Conservation (phyloP, 805 yeast genomes). For the Osmozyma mogii region DNA sequence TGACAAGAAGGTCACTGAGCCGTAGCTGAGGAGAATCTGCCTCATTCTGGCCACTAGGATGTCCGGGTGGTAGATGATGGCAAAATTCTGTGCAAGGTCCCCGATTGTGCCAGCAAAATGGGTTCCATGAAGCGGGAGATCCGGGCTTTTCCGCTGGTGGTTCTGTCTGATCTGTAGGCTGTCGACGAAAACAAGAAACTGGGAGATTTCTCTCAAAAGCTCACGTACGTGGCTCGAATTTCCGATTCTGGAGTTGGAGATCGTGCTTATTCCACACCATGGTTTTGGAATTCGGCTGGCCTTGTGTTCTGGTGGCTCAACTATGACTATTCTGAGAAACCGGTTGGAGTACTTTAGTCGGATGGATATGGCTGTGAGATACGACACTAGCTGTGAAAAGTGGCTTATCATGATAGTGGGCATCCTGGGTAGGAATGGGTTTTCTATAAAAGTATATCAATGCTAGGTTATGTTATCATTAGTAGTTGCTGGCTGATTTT, state of each 20-base stretch:
- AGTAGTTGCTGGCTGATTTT: too few species aligned
- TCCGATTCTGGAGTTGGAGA: slow-evolving; percentile 10
- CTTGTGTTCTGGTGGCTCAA: slow-evolving; percentile 5
- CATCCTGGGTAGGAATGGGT: slow-evolving; percentile 3
- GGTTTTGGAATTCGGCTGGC: slow-evolving; percentile 10
- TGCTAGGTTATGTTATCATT: too few species aligned
- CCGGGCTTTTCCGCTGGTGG: too few species aligned
- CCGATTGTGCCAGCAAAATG: too few species aligned
- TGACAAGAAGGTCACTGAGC: too few species aligned
- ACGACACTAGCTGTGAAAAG: slow-evolving; percentile 11
- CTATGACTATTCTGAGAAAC: slow-evolving; percentile 6
- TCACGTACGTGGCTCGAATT: too few species aligned
- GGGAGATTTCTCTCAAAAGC: too few species aligned
- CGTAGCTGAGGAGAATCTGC: slow-evolving; percentile 4
- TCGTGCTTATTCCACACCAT: slow-evolving; percentile 22
- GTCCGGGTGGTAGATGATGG: slow-evolving; percentile 8
- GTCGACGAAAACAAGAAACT: too few species aligned
- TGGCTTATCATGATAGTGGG: slow-evolving; percentile 13
- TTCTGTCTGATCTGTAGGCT: too few species aligned
- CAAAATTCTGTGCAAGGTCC: slow-evolving; percentile 1
- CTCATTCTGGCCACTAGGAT: slow-evolving; percentile 2
- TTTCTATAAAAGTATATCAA: too few species aligned
- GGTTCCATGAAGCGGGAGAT: too few species aligned
- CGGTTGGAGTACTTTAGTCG: slow-evolving; percentile 6
- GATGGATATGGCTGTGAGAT: slow-evolving; percentile 13